These are phyloP conservation scores for Kodamaea jinghongensis DNA, from an alignment of 805 yeast species.

Conservation along the genomic window DNA sequence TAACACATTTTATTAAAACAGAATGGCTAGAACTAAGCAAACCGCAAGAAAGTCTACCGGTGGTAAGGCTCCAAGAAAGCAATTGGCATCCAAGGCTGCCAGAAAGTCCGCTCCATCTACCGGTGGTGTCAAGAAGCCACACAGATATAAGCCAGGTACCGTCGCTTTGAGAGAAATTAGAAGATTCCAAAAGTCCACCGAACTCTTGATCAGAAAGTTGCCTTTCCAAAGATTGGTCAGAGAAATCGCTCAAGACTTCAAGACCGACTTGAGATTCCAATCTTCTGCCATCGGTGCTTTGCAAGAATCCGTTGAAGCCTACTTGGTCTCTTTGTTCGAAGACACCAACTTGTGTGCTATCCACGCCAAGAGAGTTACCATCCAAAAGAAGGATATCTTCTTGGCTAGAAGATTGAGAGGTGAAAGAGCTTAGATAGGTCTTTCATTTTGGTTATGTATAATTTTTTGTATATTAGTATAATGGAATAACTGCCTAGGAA, in stretches of 20 bases:
- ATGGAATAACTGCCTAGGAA: too few species aligned
- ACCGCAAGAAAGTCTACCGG: slow-evolving; percentile 94
- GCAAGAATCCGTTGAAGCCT: slow-evolving; percentile 48
- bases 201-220: slow-evolving; percentile 88
- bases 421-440: slow-evolving; percentile 38
- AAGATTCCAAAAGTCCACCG: slow-evolving; percentile 96
- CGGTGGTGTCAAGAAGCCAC: slow-evolving; percentile 93
- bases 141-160: slow-evolving; percentile 97
- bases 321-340: slow-evolving; percentile 46
- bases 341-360: slow-evolving; percentile 50
- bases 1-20: too few species aligned
- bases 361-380: slow-evolving; percentile 49
- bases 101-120: slow-evolving; percentile 91
- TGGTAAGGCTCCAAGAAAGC: slow-evolving; percentile 96
- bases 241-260: slow-evolving; percentile 93
- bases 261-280: slow-evolving; percentile 93
- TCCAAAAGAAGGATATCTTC: slow-evolving; percentile 48
- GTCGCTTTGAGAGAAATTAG: slow-evolving; percentile 96
- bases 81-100: slow-evolving; percentile 88
- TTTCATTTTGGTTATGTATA: slow-evolving; percentile 5
- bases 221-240: slow-evolving; percentile 97
- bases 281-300: slow-evolving; percentile 47
- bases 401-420: slow-evolving; percentile 51
- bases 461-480: slow-evolving; percentile 17
- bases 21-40: slow-evolving; percentile 92